Percentiles rank a stretch among this genome's conserved stretches.
phyloP scores from a whole-genome alignment of 352 stramenopile species.

The Phytophthora sp. region DNA sequence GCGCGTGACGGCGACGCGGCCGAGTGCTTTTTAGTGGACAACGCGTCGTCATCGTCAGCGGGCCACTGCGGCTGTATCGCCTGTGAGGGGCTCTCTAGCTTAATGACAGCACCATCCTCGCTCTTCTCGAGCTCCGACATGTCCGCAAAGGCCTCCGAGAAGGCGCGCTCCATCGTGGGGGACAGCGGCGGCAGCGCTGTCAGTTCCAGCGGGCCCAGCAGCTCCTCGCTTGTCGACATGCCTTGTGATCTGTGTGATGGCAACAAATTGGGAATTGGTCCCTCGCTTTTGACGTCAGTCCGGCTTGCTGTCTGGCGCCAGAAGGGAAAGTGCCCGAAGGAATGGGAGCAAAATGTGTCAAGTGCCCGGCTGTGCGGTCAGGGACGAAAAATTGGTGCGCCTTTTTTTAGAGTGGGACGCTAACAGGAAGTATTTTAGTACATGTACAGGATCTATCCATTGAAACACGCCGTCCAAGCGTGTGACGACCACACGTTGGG shows the following conservation, averaged over 20 bases:
- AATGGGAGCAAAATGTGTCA: conserved; percentile 18
- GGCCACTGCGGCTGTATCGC: conserved; percentile 18
- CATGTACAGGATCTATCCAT: too few species aligned
- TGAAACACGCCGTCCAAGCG: too few species aligned
- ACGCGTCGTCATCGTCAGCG: conserved; percentile 11
- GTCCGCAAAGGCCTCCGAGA: conserved; percentile 40
- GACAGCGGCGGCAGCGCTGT: conserved; percentile 38
- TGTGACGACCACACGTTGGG: too few species aligned
- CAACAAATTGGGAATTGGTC: conserved; percentile 6
- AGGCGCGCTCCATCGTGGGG: conserved; percentile 40
- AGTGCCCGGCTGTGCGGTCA: conserved; percentile 13
- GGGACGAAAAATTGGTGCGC: conserved; percentile 15
- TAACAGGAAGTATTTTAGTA: too few species aligned
- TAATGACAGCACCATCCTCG: conserved; percentile 17
- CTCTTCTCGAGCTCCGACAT: conserved; percentile 37
- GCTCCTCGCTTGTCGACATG: conserved; percentile 25
- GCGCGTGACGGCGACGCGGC: conserved; percentile 18
- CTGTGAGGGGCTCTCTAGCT: conserved; percentile 23
- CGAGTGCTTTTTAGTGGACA: neutral
- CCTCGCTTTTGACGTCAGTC: conserved; percentile 2
- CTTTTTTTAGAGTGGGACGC: conserved; percentile 20
- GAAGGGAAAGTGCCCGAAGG: conserved; percentile 41
- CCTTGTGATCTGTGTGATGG: conserved; percentile 32
- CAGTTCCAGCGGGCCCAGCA: conserved; percentile 31
- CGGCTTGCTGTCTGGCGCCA: conserved; percentile 45